Evolutionary conservation across 192 early-diverging fungal genomes (phyloP), one percentile per base, ranked within the genome.

Genomic region (Backusella psychrophila): DNA sequence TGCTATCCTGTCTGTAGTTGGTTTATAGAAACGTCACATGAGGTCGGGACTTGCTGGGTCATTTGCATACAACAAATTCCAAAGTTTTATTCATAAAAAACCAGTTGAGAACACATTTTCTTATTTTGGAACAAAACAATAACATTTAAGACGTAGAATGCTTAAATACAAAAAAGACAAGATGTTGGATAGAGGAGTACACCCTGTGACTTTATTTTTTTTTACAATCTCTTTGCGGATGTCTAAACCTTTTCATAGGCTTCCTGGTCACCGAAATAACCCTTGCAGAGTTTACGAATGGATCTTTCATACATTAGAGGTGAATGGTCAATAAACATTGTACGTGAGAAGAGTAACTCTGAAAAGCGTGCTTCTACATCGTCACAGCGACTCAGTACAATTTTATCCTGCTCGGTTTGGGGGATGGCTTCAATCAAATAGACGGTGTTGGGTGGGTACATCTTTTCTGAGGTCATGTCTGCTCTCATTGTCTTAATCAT

Each of bases 401-500:
- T 82, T 38, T 82, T 87, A 81, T 88, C 49, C 19, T 78, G 68
- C 66, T 71, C 83, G 63, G 72, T 76, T 69, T 84, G 90, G 59
- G 69, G 90, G 38, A 85, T 85, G 0, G 87, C 85, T 42, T 86
- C 87, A 49, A 92, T 75, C 67, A 81, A 84, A 70, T 88, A 96
- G 12, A 96, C 92, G 14, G 89, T 90, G 2, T 89, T 91, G 0
- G 93, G 91, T 35, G 94, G 94, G 74, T 94, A 96, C 34, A 96
- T 85, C 72, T 96, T 96, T 52, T 95, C 95, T 34, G 91, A 89
- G 41, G 85, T 80, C 95, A 96, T 96, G 67, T 90, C 93, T 2
- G 95, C 93, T 5, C 93, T 82, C 82, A 96, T 85, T 0, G 94
- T 94, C 75, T 94, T 94, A 79, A 93, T 86, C 52, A 94, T 78